Evolutionary conservation across 306 rosid species (phyloP), one percentile per base, ranked within the genome.

Genomic region (Vigna radiata): DNA sequence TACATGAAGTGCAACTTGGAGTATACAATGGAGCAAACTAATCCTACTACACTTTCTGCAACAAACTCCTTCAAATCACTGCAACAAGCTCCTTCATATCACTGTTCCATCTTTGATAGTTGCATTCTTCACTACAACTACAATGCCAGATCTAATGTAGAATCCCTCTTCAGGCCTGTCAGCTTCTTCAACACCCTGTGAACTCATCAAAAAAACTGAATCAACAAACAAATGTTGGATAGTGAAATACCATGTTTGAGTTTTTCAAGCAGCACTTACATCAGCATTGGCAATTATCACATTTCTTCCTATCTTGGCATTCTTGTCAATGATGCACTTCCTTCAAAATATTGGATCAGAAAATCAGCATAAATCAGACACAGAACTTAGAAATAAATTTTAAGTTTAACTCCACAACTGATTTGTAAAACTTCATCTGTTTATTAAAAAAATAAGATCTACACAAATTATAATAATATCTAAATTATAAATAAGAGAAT

Each of bases 271-370:
- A 47, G 55, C 25, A 84, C 97, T 86, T 85, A 91, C 97, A 77
- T 93, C 98, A 36, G 75, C 5, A 58, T 93, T 93, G 68, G 84
- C 74, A 48, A 93, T 91, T 5, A 85, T 49, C 78, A 88, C 96
- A 47, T 91, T 76, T 75, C 83, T 93, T 86, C 98, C 98, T 12
- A 93, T 93, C 85, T 73, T 91, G 56, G 97, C 98, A 78, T 93
- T 93, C 91, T 91, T 90, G 93, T 93, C 98, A 29, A 93, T 90
- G 75, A 91, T 91, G 76, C 98, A 93, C 17, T 88, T 91, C 89
- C 98, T 93, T 79, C 52, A 81, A 68, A 60, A 60, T 5, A 7
- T 29, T 14, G 75, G 7, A 41, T 63, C 2, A 37, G 17, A n/a
- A 65, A 72, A 86, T 82, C 58, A 86, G 74, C 55, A 66, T 52